A percentile compares a stretch with the other conserved stretches of the same genome.
phyloP scores from a whole-genome alignment of 2,329 filamentous ascomycete genomes.

The Monascus ruber region DNA sequence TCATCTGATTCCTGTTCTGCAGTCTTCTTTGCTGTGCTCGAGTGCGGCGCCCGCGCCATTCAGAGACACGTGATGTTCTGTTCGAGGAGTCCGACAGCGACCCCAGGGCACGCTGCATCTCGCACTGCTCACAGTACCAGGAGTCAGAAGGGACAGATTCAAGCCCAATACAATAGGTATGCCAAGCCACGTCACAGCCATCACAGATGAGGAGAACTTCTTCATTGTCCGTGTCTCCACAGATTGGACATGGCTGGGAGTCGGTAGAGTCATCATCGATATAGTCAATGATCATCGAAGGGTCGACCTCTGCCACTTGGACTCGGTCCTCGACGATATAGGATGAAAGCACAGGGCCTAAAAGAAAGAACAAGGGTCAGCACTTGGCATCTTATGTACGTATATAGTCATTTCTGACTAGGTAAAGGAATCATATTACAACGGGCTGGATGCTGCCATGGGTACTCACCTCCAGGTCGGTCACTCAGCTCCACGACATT shows the following conservation, averaged over 20 bases:
- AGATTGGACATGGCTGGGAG: slow-evolving; percentile 69
- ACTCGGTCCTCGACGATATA: slow-evolving; percentile 43
- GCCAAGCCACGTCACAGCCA: slow-evolving; percentile 77
- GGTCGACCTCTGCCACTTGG: slow-evolving; percentile 77
- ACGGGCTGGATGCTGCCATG: neutral
- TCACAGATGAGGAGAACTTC: slow-evolving; percentile 83
- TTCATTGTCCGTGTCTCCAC: slow-evolving; percentile 68
- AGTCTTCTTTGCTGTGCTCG: slow-evolving; percentile 33
- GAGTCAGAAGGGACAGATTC: slow-evolving; percentile 62
- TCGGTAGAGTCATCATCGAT: slow-evolving; percentile 52
- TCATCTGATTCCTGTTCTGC: slow-evolving; percentile 28
- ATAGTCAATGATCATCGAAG: slow-evolving; percentile 58
- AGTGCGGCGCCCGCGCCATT: slow-evolving; percentile 40
- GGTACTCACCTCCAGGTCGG: slow-evolving; percentile 60
- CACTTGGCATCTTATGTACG: no score
- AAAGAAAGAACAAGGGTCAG: neutral
- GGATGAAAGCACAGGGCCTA: slow-evolving; percentile 46
- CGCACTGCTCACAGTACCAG: slow-evolving; percentile 89
- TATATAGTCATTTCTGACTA: no score
- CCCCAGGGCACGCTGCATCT: slow-evolving; percentile 33
- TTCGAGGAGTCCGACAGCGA: slow-evolving; percentile 25
- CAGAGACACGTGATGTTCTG: slow-evolving; percentile 17
- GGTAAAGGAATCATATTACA: no score
- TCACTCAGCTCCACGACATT: slow-evolving; percentile 79
- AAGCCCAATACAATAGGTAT: slow-evolving; percentile 82